Evolutionary conservation across 345 rosid genomes (phyloP), one percentile per base, ranked within the genome.

Genomic region (Citrus medica): DNA sequence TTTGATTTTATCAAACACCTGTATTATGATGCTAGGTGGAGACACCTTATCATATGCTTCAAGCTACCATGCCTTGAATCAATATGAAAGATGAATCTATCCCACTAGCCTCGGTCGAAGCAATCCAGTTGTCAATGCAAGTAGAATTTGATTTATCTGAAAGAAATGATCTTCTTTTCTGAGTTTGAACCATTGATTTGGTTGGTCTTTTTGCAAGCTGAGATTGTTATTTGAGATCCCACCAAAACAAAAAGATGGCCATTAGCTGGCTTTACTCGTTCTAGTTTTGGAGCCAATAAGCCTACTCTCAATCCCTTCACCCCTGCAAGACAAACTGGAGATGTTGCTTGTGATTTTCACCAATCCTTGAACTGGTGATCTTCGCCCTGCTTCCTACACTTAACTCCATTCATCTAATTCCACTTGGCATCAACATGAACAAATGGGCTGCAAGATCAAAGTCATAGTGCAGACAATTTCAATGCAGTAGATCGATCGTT

Each of bases 191-290:
- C 58, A 38, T 24, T 25, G 27, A n/a, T 74, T 74, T 25, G 69
- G 77, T 24, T 74, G 37, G n/a, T 28, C 67, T 74, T 61, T 61
- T 38, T 28, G 59, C 71, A 9, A 22, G 71, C 70, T 67, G n/a
- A 35, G 76, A 73, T 6, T 33, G 76, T 24, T 33, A 56, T 59
- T 58, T 73, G 37, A 24, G 10, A 53, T 35, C 66, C 65, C 24
- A 22, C 22, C 40, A 58, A 35, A 13, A 58, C 21, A 32, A 30
- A 58, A 55, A 33, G 6, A 30, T 37, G 19, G 16, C 17, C 51
- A 46, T 46, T 46, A 46, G 32, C 12, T 58, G 76, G 28, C 48
- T 72, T 33, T 25, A 33, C 27, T 13, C 32, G 28, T 56, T 72
- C 48, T 72, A 72, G 64, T 30, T 72, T 72, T 58, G 9, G 73